Conservation (phyloP, 768 basidiomycete genomes). For the Cystofilobasidium bisporidii region DNA sequence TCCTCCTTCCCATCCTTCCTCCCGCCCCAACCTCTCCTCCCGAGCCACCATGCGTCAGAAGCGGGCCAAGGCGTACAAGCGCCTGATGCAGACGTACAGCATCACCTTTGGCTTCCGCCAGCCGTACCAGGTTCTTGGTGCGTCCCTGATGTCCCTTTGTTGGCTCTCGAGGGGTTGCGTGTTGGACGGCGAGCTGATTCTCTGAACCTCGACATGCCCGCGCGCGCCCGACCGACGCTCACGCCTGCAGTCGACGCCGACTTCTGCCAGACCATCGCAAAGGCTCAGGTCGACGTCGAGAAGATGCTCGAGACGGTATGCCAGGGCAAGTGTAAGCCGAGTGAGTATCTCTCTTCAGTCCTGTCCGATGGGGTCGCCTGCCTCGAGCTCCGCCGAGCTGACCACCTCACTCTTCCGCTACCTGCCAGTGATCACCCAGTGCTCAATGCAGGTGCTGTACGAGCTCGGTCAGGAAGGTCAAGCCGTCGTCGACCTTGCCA, state of each 20-base stretch:
- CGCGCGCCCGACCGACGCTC: background rate
- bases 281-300: slow-evolving; percentile 62
- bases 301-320: slow-evolving; percentile 67
- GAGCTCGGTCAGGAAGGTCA: slow-evolving; percentile 66
- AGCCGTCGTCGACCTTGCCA: slow-evolving; percentile 74
- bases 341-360: slow-evolving; percentile 49
- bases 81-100: slow-evolving; percentile 62
- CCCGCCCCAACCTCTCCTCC: too few relatives aligned
- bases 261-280: slow-evolving; percentile 61
- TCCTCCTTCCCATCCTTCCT: background rate
- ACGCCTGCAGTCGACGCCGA: slow-evolving; percentile 62
- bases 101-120: slow-evolving; percentile 39
- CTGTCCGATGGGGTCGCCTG: too few relatives aligned
- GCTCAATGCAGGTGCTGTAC: slow-evolving; percentile 89
- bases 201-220: too few relatives aligned
- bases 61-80: slow-evolving; percentile 85
- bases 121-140: slow-evolving; percentile 87
- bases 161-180: too few relatives aligned
- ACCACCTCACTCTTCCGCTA: background rate
- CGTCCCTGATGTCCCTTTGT: slow-evolving; percentile 30
- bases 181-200: too few relatives aligned
- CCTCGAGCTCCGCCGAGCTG: slow-evolving; percentile 41
- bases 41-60: slow-evolving; percentile 69
- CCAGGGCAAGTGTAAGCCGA: slow-evolving; percentile 81
- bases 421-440: slow-evolving; percentile 89